phyloP scores from a whole-genome alignment of 2,329 filamentous ascomycete genomes.

The Microdochium paspali region DNA sequence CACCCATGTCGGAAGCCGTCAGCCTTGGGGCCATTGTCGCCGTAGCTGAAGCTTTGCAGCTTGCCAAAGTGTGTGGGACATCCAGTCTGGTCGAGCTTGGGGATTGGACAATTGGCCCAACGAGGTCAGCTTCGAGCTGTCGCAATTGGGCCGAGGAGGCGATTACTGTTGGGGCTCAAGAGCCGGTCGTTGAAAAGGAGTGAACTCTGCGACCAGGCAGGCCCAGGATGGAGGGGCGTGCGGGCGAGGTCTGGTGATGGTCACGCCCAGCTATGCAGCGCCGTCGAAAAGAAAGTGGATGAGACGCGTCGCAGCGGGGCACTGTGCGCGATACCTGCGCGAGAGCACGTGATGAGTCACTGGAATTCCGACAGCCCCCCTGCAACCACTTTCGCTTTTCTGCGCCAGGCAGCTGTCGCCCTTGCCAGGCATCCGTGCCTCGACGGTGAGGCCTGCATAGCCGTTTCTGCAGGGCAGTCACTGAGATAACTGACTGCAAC shows the following conservation, averaged over 20 bases:
- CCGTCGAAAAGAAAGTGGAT: conserved; percentile 19
- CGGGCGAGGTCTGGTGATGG: not conserved
- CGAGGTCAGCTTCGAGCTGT: not conserved
- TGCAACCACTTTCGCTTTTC: conserved; percentile 8
- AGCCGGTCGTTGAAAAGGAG: too few species aligned
- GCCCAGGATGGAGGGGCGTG: not conserved
- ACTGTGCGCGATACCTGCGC: conserved; percentile 6
- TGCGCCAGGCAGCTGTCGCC: conserved; percentile 11
- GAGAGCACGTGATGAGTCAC: conserved; percentile 5
- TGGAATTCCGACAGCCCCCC: conserved; percentile 3
- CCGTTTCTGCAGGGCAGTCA: not conserved
- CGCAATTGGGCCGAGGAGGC: not conserved
- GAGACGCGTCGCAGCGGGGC: conserved; percentile 27
- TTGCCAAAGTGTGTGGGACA: not conserved
- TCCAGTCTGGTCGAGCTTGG: not conserved
- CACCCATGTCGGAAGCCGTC: not conserved
- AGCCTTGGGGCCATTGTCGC: not conserved
- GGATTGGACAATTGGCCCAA: not conserved
- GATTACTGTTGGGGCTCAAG: not conserved
- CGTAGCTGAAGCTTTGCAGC: not conserved
- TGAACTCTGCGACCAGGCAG: not conserved
- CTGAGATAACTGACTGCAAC: not conserved
- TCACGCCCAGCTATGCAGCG: not conserved
- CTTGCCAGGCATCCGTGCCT: not conserved
- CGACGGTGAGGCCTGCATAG: too few species aligned